Base-by-base conservation (phyloP, 495 filamentous ascomycete genomes). In the Penicillium longicatenatum region DNA sequence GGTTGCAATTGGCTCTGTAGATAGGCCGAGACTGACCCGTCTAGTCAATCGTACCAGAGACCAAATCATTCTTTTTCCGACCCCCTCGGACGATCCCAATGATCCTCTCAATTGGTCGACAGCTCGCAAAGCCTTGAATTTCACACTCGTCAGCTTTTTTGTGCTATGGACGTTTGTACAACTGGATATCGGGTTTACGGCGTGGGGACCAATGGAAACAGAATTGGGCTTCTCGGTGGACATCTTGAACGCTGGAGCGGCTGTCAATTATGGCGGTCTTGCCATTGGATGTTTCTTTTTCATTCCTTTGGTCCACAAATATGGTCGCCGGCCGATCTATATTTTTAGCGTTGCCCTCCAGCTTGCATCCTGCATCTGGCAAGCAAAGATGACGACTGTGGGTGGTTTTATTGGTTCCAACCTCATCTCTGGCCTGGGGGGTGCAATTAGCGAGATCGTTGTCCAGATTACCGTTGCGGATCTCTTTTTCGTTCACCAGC, bases 401-500 rank as follows among this genome's bases (percentile, higher is more conserved):
- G 68, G 62, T 1, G 75, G 77, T 4, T 56, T 72, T 17, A 65
- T 79, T 9, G 65, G 55, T 1, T 57, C 59, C 17, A 77, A 76
- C 48, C 33, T 71, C 4, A 50, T 80, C 2, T 63, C 60, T 8
- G 70, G 77, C 1, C 50, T 74, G 6, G 66, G 66, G 0, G 77
- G 76, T 29, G 73, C 76, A 3, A 60, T 79, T 33, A 68, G 63
- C 17, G 79, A 82, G 50, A 66, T 70, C 8, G 51, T 80, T 4
- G 71, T 79, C 17, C 78, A 79, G 56, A 73, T 82, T 53, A 79
- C 76, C 0, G 66, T 80, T 12, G 70, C 74, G 0, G 78, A 81
- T 52, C 39, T 82, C 37, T 82, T 76, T 58, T 82, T 82, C 52
- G 74, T 79, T 0, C 80, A 82, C 50, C 70, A 81, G 50, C 71